A percentile compares a stretch with the other conserved stretches of the same genome.
Evolutionary conservation across 129 eudicot genomes (phyloP).

Genomic region (Helianthus tuberosus): DNA sequence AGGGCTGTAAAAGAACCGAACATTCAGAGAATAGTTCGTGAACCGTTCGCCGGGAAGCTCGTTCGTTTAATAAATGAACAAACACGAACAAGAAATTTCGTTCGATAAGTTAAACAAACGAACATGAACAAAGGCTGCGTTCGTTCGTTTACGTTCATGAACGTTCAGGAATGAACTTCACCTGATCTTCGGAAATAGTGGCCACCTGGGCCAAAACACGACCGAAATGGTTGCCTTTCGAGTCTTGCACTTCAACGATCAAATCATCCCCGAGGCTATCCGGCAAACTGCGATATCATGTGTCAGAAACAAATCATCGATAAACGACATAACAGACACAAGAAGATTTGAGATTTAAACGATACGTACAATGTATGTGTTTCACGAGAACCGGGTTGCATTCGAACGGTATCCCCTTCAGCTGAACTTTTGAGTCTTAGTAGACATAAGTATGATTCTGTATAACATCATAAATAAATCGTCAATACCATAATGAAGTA

Average conservation of each 20-base stretch:
- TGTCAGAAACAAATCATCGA: constrained; percentile 24
- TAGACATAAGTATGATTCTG: constrained; percentile 70
- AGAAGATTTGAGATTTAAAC: constrained; percentile 3
- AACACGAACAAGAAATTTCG: no score
- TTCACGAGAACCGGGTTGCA: constrained; percentile 92
- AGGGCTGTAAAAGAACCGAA: no score
- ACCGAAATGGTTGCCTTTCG: constrained; percentile 73
- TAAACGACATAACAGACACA: constrained; percentile 11
- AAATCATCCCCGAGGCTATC: constrained; percentile 83
- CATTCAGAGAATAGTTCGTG: no score
- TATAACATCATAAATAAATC: constrained; percentile 5
- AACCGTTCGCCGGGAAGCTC: no score
- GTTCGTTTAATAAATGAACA: no score
- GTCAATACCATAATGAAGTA: no score
- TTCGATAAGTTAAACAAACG: no score
- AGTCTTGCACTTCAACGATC: constrained; percentile 75
- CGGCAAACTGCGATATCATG: constrained; percentile 64
- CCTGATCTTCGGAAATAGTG: constrained; percentile 80
- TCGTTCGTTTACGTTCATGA: no score
- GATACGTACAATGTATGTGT: constrained; percentile 72
- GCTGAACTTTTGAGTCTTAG: constrained; percentile 77
- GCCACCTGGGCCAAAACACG: constrained; percentile 88
- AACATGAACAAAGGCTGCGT: no score
- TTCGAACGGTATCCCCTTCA: constrained; percentile 69
- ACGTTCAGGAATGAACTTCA: constrained; percentile 7